Evolutionary conservation across 371 early-diverging fungal genomes (phyloP).

Genomic region (Mortierella sp.): DNA sequence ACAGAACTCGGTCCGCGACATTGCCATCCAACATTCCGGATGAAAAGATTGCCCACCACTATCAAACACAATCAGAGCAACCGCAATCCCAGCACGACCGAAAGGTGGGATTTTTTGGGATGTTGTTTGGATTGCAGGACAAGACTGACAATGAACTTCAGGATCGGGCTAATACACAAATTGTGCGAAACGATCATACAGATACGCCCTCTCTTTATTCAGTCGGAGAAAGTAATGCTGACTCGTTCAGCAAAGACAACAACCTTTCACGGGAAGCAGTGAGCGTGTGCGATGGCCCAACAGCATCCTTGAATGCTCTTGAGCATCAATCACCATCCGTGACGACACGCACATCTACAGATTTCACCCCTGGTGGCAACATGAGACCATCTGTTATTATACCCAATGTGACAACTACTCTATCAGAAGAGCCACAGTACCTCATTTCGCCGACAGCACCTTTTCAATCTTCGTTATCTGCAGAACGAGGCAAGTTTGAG

Average conservation of each 20-base stretch:
- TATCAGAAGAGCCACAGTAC: background rate
- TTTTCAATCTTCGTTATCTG: background rate
- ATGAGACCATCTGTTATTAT: constrained; percentile 18
- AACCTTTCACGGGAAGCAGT: background rate
- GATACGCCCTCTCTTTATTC: constrained; percentile 6
- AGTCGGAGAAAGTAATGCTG: background rate
- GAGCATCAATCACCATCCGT: constrained; percentile 5
- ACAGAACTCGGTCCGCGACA: constrained; percentile 2
- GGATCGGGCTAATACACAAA: too few relatives aligned
- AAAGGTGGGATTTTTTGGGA: background rate
- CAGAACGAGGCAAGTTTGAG: background rate
- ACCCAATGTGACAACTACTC: constrained; percentile 20
- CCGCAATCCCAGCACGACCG: background rate
- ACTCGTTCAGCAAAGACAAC: background rate
- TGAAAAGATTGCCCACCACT: constrained; percentile 5
- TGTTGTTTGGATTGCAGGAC: background rate
- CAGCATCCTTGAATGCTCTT: background rate
- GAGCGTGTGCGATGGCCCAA: background rate
- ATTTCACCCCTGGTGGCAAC: background rate
- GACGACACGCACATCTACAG: constrained; percentile 6
- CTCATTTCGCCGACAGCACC: too few relatives aligned
- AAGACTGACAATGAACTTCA: background rate
- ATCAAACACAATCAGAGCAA: background rate
- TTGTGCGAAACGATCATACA: background rate
- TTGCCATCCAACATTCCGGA: constrained; percentile 4